Base-by-base conservation (phyloP, 73 alveolate genomes). In the Paramecium bursaria region DNA sequence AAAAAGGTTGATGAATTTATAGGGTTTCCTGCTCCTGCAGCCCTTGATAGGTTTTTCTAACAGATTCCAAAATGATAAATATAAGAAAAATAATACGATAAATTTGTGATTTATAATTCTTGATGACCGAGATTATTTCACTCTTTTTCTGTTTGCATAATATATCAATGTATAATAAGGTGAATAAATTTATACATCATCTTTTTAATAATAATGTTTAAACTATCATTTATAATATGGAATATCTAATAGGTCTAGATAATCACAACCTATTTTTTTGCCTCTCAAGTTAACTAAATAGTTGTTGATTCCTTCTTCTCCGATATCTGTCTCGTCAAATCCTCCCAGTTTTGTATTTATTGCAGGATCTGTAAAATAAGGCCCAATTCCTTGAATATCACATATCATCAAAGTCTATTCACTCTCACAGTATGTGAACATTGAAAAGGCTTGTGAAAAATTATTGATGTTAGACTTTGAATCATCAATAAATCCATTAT, bases 11-110 rank as follows among this genome's bases (percentile, higher is more conserved):
- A 55, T 77, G 75, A 76, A 26, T 90, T 86, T 79, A 50, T 22
- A 86, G 95, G 95, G 17, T 85, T 86, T 39, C 51, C 49, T 21
- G 42, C 80, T 9, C 80, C 53, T 9, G 42, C 33, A 2, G 17
- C 17, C 13, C 22, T 67, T 19, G 17, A 17, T 67, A 10, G 19
- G 19, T 67, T 67, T n/a, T 67, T 67, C 44, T 35, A 67, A n/a
- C 39, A 67, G 21, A 67, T 67, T 19, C 53, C 82, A 31, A 67
- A 35, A 67, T 15, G 44, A 67, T 42, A 47, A 35, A 27, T 57
- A 7, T n/a, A n/a, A n/a, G n/a, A n/a, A n/a, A n/a, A n/a, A n/a
- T n/a, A n/a, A n/a, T n/a, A n/a, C n/a, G n/a, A n/a, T n/a, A n/a
- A n/a, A n/a, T n/a, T n/a, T n/a, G n/a, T n/a, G n/a, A n/a, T n/a